Conservation (phyloP, 2,329 filamentous ascomycete genomes). For the Exophiala spinifera region DNA sequence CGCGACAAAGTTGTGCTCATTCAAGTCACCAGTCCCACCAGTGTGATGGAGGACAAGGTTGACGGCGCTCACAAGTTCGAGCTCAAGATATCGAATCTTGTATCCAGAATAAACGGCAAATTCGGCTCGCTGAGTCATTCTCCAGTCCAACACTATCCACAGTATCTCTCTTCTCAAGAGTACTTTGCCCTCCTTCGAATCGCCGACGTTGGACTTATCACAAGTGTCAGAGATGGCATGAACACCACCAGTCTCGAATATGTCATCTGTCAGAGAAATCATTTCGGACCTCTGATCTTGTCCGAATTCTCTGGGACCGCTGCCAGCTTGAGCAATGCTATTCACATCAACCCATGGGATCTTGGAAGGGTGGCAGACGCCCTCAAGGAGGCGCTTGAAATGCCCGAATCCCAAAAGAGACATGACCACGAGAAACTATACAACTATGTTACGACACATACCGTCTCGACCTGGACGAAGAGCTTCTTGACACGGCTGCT, state of each 20-base stretch:
- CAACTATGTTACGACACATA: slow-evolving; percentile 78
- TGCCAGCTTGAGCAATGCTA: slow-evolving; percentile 76
- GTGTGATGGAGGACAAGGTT: slow-evolving; percentile 73
- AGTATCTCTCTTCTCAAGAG: slow-evolving; percentile 84
- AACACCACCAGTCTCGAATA: slow-evolving; percentile 97
- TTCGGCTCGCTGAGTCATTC: slow-evolving; percentile 86
- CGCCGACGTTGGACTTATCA: slow-evolving; percentile 89
- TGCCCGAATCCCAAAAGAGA: slow-evolving; percentile 64
- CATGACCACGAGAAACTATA: slow-evolving; percentile 73
- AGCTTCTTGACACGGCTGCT: slow-evolving; percentile 76
- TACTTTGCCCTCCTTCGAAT: slow-evolving; percentile 92
- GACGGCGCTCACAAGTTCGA: slow-evolving; percentile 76
- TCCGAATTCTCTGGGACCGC: slow-evolving; percentile 97
- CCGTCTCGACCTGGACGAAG: slow-evolving; percentile 80
- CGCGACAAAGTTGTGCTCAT: slow-evolving; percentile 87
- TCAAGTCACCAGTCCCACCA: slow-evolving; percentile 87
- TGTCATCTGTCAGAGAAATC: slow-evolving; percentile 84
- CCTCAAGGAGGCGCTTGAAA: slow-evolving; percentile 76
- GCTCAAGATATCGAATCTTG: slow-evolving; percentile 84
- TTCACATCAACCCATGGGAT: slow-evolving; percentile 97
- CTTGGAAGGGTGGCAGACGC: slow-evolving; percentile 76
- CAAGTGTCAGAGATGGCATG: slow-evolving; percentile 94
- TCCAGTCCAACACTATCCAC: slow-evolving; percentile 90
- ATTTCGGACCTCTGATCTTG: slow-evolving; percentile 82
- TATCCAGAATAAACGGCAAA: slow-evolving; percentile 84